phyloP scores from a whole-genome alignment of 2,329 filamentous ascomycete species.

The Verticillium zaregamsianum region DNA sequence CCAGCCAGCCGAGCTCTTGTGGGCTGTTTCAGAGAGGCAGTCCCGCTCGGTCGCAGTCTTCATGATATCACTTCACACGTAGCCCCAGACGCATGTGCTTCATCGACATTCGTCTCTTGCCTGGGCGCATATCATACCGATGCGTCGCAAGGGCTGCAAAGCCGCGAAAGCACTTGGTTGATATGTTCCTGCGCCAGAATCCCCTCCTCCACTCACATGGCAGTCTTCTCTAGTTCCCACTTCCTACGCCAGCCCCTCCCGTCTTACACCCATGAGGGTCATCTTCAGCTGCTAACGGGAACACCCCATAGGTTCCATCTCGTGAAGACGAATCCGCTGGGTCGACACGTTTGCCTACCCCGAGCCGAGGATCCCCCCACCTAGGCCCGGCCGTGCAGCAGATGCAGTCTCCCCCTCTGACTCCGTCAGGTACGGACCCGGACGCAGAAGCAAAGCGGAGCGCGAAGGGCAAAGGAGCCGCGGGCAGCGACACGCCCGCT shows the following conservation, averaged over 20 bases:
- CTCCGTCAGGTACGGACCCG: slow-evolving; percentile 69
- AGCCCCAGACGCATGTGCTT: not conserved
- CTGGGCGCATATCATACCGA: not conserved
- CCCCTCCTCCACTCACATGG: not conserved
- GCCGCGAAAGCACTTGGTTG: too few relatives aligned
- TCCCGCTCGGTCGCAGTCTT: not conserved
- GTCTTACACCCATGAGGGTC: not conserved
- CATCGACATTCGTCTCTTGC: not conserved
- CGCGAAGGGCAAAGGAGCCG: slow-evolving; percentile 24
- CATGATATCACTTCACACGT: not conserved
- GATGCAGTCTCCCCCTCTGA: slow-evolving; percentile 84
- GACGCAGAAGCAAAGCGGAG: slow-evolving; percentile 25
- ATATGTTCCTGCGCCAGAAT: too few relatives aligned
- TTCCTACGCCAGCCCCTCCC: not conserved
- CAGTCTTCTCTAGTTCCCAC: not conserved
- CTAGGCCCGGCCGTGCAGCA: slow-evolving; percentile 63
- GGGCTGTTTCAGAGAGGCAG: not conserved
- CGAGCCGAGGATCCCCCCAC: slow-evolving; percentile 61
- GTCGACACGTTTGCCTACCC: slow-evolving; percentile 60
- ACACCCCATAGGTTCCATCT: slow-evolving; percentile 27
- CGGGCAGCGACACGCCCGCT: not conserved
- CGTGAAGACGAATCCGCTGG: slow-evolving; percentile 56
- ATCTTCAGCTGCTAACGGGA: slow-evolving; percentile 17
- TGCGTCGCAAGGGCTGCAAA: too few relatives aligned
- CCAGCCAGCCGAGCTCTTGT: not conserved